Conservation (phyloP, 768 basidiomycete genomes). For the Naganishia randhawae region DNA sequence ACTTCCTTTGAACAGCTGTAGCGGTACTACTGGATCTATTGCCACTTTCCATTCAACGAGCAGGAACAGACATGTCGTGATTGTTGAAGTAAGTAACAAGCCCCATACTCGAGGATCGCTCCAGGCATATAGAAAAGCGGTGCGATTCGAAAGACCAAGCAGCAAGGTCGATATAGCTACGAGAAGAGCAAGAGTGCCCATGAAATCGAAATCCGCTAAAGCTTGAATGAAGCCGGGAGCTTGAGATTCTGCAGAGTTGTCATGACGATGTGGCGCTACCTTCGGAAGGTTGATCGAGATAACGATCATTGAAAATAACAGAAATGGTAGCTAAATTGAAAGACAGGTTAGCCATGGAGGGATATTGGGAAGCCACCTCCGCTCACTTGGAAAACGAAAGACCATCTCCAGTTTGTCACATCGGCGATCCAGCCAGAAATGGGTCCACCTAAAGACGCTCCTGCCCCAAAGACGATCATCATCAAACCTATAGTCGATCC, state of each 20-base stretch:
- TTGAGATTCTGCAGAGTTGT: constrained; percentile 24
- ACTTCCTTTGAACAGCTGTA: constrained; percentile 39
- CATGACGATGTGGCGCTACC: constrained; percentile 23
- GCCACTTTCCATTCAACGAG: constrained; percentile 37
- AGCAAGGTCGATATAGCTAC: constrained; percentile 40
- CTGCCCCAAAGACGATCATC: constrained; percentile 48
- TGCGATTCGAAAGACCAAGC: constrained; percentile 48
- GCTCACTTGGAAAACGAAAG: constrained; percentile 47
- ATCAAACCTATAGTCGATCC: constrained; percentile 38
- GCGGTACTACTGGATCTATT: constrained; percentile 41
- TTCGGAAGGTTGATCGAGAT: constrained; percentile 40
- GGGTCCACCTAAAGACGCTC: constrained; percentile 47
- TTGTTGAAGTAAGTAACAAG: constrained; percentile 34
- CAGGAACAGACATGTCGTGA: constrained; percentile 32
- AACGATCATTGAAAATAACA: constrained; percentile 40
- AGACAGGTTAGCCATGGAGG: not conserved
- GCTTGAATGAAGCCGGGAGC: constrained; percentile 35
- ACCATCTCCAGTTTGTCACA: constrained; percentile 43
- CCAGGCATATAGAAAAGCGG: constrained; percentile 47
- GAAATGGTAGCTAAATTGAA: constrained; percentile 38
- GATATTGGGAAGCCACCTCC: not conserved
- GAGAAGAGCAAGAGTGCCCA: constrained; percentile 42
- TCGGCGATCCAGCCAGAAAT: constrained; percentile 46
- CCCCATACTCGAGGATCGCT: constrained; percentile 44
- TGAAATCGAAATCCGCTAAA: constrained; percentile 43